Evolutionary conservation across 306 rosid genomes (phyloP), one percentile per base, ranked within the genome.

Genomic region (Lathyrus tuberosus): DNA sequence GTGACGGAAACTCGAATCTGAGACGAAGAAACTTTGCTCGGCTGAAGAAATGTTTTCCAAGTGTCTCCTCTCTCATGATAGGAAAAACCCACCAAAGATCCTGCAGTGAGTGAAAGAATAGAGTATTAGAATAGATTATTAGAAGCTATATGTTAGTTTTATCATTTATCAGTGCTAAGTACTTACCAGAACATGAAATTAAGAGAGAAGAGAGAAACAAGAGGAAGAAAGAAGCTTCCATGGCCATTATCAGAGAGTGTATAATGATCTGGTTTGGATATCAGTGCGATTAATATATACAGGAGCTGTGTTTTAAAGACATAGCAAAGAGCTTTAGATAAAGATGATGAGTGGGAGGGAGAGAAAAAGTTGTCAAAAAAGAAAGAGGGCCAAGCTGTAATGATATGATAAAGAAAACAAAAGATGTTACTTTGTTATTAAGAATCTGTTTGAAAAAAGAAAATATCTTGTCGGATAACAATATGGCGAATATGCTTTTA

Each of bases 101-200:
- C 97, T 90, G 79, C 17, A 74, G 43, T 49, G 12, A 43, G 53
- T 22, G 52, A 40, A 18, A 49, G 1, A 80, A 37, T 47, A 70
- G 24, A 52, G 6, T 6, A 35, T 65, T 44, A 74, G 1, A 80
- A 37, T 47, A 70, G 24, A 52, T 3, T 6, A 35, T 65, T 44
- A 74, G 43, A 69, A 65, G 60, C 58, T 59, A 11, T 28, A 59
- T 33, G 76, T 71, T 35, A 67, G 31, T n/a, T 5, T 5, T 53
- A 57, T 28, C 12, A 57, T 5, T 30, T 14, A 76, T 46, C 8
- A 76, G 37, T 13, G 47, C 62, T 9, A 62, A 52, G 85, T 81
- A 69, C 88, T 81, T 67, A 95, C 99, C 95, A 54, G 91, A 83
- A 78, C 84, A 82, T 65, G 80, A 79, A 73, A 62, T 5, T 16